Conservation (phyloP, 768 basidiomycete genomes). For the Leccinum subgranulosum region DNA sequence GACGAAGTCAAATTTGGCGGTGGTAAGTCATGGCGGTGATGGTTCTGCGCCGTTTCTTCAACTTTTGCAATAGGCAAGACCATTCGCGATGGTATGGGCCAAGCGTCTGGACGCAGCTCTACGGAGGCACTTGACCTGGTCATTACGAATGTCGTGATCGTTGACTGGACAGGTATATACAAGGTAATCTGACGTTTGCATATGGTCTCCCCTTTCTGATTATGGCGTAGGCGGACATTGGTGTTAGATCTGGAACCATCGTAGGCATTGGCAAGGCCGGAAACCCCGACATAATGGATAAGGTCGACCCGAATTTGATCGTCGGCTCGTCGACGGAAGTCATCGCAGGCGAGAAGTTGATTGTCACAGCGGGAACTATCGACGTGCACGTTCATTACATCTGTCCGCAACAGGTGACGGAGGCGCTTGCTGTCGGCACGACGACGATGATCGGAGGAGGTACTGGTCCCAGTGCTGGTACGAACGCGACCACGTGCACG, state of each 20-base stretch:
- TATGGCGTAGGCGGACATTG: conserved; percentile 79
- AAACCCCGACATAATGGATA: conserved; percentile 90
- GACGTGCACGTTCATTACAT: conserved; percentile 96
- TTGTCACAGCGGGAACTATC: conserved; percentile 90
- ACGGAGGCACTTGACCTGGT: conserved; percentile 80
- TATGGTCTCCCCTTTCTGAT: conserved; percentile 1
- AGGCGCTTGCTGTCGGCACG: conserved; percentile 78
- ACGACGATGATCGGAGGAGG: conserved; percentile 97
- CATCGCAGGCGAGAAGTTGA: conserved; percentile 92
- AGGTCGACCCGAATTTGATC: conserved; percentile 66
- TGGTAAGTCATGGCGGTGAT: conserved; percentile 41
- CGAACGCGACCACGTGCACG: conserved; percentile 91
- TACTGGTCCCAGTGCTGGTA: conserved; percentile 88
- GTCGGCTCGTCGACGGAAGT: conserved; percentile 93
- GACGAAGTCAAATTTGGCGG: conserved; percentile 99
- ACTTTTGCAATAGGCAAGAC: conserved; percentile 64
- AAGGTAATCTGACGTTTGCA: conserved; percentile 51
- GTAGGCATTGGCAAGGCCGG: conserved; percentile 95
- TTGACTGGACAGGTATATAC: conserved; percentile 95
- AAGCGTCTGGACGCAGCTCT: conserved; percentile 70
- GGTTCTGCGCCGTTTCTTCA: neutral
- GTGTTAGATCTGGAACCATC: conserved; percentile 80
- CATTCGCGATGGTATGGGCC: conserved; percentile 97
- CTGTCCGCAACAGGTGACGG: conserved; percentile 87
- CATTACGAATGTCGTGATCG: conserved; percentile 91